Conservation (phyloP, 352 stramenopile species). For the Blastocystis sp. region DNA sequence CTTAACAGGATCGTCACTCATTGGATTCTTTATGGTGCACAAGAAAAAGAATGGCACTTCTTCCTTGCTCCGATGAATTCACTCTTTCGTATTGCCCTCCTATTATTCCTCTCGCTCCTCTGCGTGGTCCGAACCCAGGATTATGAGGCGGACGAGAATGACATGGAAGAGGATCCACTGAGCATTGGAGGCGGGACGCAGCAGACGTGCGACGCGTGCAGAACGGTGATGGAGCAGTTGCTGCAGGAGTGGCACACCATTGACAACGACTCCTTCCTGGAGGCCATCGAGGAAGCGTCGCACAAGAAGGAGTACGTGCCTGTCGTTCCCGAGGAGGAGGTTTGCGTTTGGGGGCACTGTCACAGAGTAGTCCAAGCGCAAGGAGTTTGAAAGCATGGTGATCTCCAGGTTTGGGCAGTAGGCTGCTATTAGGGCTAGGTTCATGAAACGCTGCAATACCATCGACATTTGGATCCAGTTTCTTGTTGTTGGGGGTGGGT, state of each 20-base stretch:
- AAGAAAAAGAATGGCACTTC: background rate
- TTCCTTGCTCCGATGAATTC: background rate
- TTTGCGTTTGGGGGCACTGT: background rate
- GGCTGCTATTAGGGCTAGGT: slow-evolving; percentile 10
- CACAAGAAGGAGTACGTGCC: slow-evolving; percentile 59
- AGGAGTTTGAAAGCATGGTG: slow-evolving; percentile 48
- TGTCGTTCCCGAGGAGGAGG: slow-evolving; percentile 58
- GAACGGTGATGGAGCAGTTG: slow-evolving; percentile 69
- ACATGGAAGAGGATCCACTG: slow-evolving; percentile 52
- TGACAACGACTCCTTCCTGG: slow-evolving; percentile 56
- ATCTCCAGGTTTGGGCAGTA: slow-evolving; percentile 4
- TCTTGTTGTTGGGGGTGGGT: background rate
- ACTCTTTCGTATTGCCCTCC: background rate
- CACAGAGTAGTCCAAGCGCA: slow-evolving; percentile 27
- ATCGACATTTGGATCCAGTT: slow-evolving; percentile 57
- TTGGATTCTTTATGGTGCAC: background rate
- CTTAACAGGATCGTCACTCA: background rate
- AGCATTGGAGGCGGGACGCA: slow-evolving; percentile 66
- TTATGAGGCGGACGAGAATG: slow-evolving; percentile 13
- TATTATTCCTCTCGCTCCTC: background rate
- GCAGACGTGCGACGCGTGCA: slow-evolving; percentile 66
- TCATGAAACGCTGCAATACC: slow-evolving; percentile 53
- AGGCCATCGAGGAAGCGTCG: slow-evolving; percentile 54
- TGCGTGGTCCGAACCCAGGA: background rate
- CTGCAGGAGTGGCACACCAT: slow-evolving; percentile 60